Evolutionary conservation across 371 early-diverging fungal genomes (phyloP), one percentile per base, ranked within the genome.

Genomic region (Nosema muscidifuracis): DNA sequence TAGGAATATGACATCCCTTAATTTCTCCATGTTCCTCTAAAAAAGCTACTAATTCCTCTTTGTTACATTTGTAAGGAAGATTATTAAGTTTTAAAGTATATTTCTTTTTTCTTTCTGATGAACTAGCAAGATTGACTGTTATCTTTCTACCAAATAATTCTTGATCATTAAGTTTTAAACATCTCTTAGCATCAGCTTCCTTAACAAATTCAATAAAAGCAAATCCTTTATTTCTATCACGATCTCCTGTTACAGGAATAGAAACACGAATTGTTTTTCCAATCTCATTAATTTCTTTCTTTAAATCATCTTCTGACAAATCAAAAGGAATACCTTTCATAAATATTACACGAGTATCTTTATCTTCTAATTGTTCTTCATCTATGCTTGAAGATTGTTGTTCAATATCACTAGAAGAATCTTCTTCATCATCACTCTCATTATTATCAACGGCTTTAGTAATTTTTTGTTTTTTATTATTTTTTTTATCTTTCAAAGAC

Each of bases 181-280:
- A 71, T 57, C 76, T 75, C 40, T 73, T 55, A 40, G 79, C 80
- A 24, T 75, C 71, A 15, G 66, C 65, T 63, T 77, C 66, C 26
- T 71, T 72, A 28, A 69, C 56, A 65, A 82, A 83, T 75, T 81
- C 81, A 65, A 83, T 72, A 80, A 80, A 83, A 33, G 69, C 78
- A 72, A 80, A 83, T 12, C 84, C 84, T 68, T 82, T 83, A 65
- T 80, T 78, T 28, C 74, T 67, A 22, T 51, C 43, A 13, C 36
- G 43, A 57, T 78, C 73, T 20, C 64, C 47, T 18, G 63, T 69
- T 60, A 64, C 68, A 24, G 84, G 84, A 33, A 83, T 76, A 40
- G 76, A 66, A 13, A 81, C 64, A n/a, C 79, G 61, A 22, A 57
- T 62, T n/a, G 82, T 71, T 38, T 56, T 62, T 24, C 84, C 84